These are phyloP conservation scores for Globisporangium cederbergense DNA, from an alignment of 352 stramenopile species.

Conservation along the genomic window DNA sequence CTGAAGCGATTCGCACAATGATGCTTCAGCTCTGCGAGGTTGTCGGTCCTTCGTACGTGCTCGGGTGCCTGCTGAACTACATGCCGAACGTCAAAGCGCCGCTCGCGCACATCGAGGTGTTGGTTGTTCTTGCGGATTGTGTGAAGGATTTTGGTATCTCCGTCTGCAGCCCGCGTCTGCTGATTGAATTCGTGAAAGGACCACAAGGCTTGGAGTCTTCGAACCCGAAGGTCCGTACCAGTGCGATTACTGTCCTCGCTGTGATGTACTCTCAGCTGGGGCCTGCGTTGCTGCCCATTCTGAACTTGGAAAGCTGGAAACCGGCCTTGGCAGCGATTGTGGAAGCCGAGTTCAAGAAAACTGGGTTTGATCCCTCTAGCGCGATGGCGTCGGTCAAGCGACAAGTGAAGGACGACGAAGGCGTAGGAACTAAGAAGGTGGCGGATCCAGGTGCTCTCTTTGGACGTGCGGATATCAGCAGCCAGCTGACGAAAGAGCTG, in stretches of 20 bases:
- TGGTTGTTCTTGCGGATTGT: slow-evolving; percentile 62
- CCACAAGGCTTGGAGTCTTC: slow-evolving; percentile 67
- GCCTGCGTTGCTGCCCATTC: slow-evolving; percentile 69
- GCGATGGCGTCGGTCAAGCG: slow-evolving; percentile 57
- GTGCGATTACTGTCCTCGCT: slow-evolving; percentile 62
- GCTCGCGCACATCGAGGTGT: slow-evolving; percentile 65
- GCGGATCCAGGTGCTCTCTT: slow-evolving; percentile 58
- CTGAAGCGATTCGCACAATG: slow-evolving; percentile 66
- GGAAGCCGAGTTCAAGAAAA: slow-evolving; percentile 80
- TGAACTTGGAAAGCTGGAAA: slow-evolving; percentile 84
- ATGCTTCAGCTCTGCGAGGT: slow-evolving; percentile 74
- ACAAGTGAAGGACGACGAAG: slow-evolving; percentile 67
- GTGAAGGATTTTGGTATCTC: slow-evolving; percentile 76
- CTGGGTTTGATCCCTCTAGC: slow-evolving; percentile 64
- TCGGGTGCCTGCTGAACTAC: slow-evolving; percentile 70
- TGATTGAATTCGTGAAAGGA: slow-evolving; percentile 82
- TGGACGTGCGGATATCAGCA: slow-evolving; percentile 72
- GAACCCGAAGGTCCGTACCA: slow-evolving; percentile 73
- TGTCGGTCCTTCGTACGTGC: slow-evolving; percentile 68
- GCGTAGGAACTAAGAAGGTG: slow-evolving; percentile 27
- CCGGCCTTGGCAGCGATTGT: slow-evolving; percentile 71
- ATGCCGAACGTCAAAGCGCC: slow-evolving; percentile 81
- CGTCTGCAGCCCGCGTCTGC: slow-evolving; percentile 58
- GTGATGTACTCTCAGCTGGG: slow-evolving; percentile 85
- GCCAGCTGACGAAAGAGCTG: slow-evolving; percentile 84